Evolutionary conservation across 2,329 filamentous ascomycete genomes (phyloP).

Genomic region (Xylariomycetidae sp.): DNA sequence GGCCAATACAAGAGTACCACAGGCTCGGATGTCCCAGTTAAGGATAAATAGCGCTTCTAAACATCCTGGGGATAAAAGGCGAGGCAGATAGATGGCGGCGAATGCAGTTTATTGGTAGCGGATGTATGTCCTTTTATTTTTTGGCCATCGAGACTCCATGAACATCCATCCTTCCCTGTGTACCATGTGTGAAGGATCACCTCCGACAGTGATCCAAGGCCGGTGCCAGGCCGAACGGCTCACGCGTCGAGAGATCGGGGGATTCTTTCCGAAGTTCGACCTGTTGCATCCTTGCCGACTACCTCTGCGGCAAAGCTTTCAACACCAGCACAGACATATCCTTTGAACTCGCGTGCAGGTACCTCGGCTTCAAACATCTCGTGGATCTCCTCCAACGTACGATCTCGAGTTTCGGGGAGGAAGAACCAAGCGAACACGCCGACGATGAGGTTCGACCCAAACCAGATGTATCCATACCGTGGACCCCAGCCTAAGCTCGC

Average conservation of each 20-base stretch:
- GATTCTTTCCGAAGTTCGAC: conserved; percentile 8
- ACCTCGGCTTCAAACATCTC: conserved; percentile 22
- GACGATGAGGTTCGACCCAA: conserved; percentile 28
- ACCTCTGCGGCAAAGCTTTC: conserved; percentile 13
- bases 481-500: conserved; percentile 31
- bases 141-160: too few species aligned
- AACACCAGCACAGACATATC: conserved; percentile 15
- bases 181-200: too few species aligned
- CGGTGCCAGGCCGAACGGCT: too few species aligned
- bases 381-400: conserved; percentile 21
- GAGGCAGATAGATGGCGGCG: too few species aligned
- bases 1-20: conserved; percentile 62
- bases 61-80: too few species aligned
- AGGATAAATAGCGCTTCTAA: conserved; percentile 55
- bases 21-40: conserved; percentile 62
- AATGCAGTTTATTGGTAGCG: too few species aligned
- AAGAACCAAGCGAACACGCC: conserved; percentile 25
- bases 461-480: conserved; percentile 35
- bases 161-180: too few species aligned
- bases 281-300: conserved; percentile 7
- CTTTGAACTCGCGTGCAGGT: conserved; percentile 18
- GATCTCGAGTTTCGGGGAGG: conserved; percentile 20
- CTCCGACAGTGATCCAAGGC: too few species aligned
- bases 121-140: too few species aligned
- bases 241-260: too few species aligned